phyloP scores from a whole-genome alignment of 257 asterid genomes.

The Asclepias syriaca region DNA sequence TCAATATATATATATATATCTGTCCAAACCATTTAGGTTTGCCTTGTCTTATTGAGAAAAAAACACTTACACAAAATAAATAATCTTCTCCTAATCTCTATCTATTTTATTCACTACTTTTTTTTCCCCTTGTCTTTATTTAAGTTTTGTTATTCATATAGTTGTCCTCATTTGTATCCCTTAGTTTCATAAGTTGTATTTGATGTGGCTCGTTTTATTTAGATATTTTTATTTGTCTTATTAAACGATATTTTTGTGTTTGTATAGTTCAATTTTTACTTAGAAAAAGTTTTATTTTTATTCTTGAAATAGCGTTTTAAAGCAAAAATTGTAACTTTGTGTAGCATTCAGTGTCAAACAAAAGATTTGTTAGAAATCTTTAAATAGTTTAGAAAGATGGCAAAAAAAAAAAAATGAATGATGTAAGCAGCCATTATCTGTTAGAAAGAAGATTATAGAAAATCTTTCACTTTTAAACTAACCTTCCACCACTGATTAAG shows the following conservation, averaged over 20 bases:
- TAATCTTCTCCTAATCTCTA: constrained; percentile 11
- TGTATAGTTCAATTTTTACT: too few relatives aligned
- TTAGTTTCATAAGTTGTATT: too few relatives aligned
- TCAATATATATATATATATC: constrained; percentile 14
- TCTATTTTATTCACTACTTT: constrained; percentile 2
- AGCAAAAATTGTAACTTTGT: too few relatives aligned
- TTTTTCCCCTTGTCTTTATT: background rate
- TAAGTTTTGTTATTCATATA: constrained; percentile 6
- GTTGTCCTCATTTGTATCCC: constrained; percentile 19
- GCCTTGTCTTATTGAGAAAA: constrained; percentile 39
- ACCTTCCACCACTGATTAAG: constrained; percentile 48
- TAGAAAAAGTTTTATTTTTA: too few relatives aligned
- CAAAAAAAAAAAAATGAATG: constrained; percentile 46
- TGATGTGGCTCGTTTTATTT: too few relatives aligned
- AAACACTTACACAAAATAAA: constrained; percentile 29
- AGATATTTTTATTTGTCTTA: too few relatives aligned
- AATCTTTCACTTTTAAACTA: constrained; percentile 36
- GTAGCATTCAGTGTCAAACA: too few relatives aligned
- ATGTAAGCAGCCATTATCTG: constrained; percentile 55
- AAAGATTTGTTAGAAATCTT: background rate
- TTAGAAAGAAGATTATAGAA: constrained; percentile 34
- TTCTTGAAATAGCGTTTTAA: too few relatives aligned
- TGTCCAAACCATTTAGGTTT: constrained; percentile 41
- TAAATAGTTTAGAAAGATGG: constrained; percentile 15
- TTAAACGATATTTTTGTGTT: too few relatives aligned